A percentile compares a stretch with the other conserved stretches of the same genome.
Evolutionary conservation across 306 rosid genomes (phyloP).

Genomic region (Cicer yamashitae): DNA sequence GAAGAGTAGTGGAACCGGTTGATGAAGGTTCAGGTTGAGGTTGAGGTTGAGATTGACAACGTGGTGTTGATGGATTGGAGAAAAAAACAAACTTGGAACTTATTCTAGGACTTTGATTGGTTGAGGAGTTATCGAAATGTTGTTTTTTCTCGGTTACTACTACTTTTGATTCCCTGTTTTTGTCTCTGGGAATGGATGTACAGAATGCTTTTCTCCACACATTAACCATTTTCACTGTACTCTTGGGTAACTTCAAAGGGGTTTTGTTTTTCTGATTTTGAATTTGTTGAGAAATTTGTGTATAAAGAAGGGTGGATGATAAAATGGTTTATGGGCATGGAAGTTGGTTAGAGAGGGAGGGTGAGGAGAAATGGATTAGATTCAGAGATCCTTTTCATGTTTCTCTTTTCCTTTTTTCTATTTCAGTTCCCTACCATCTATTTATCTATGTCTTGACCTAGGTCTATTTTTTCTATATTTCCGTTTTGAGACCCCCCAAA

Average conservation of each 20-base stretch:
- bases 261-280: background rate
- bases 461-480: constrained; percentile 43
- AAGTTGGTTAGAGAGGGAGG: constrained; percentile 45
- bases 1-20: constrained; percentile 62
- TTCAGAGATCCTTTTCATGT: constrained; percentile 45
- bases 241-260: background rate
- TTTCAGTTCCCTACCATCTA: constrained; percentile 55
- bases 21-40: constrained; percentile 4
- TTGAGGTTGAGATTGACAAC: constrained; percentile 59
- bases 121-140: constrained; percentile 41
- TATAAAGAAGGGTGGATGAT: constrained; percentile 9
- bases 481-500: constrained; percentile 45
- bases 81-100: constrained; percentile 80
- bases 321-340: constrained; percentile 22
- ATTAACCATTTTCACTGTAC: constrained; percentile 63
- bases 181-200: constrained; percentile 77
- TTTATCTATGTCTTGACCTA: constrained; percentile 43
- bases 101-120: constrained; percentile 62
- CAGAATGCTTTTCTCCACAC: constrained; percentile 99
- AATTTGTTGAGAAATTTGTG: background rate
- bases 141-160: constrained; percentile 52
- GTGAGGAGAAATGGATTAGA: constrained; percentile 52
- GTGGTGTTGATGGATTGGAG: constrained; percentile 87
- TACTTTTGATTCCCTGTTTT: constrained; percentile 44
- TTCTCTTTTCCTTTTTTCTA: constrained; percentile 47